Evolutionary conservation across 2,329 filamentous ascomycete species (phyloP).

Genomic region (Conoideocrella luteorostrata): DNA sequence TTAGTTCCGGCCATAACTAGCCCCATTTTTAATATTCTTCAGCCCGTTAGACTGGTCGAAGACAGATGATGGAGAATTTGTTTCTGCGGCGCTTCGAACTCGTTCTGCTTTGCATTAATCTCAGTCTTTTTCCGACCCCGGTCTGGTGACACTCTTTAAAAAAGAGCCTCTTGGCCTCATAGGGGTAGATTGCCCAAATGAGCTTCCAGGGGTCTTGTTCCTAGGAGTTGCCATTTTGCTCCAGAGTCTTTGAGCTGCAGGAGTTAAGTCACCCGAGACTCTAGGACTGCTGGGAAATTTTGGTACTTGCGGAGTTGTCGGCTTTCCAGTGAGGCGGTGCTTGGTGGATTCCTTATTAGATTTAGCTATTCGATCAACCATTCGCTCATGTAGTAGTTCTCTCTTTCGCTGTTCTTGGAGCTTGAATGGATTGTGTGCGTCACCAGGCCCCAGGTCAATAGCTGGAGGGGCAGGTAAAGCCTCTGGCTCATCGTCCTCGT

Average conservation of each 20-base stretch:
- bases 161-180: slow-evolving; percentile 33
- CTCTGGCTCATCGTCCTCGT: slow-evolving; percentile 50
- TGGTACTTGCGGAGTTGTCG: slow-evolving; percentile 56
- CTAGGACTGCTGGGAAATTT: slow-evolving; percentile 62
- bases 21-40: no score
- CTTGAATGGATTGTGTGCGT: slow-evolving; percentile 72
- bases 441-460: slow-evolving; percentile 53
- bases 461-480: slow-evolving; percentile 23
- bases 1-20: no score
- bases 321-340: slow-evolving; percentile 53
- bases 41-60: no score
- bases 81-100: no score
- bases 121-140: slow-evolving; percentile 16
- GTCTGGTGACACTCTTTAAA: slow-evolving; percentile 26
- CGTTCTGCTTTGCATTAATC: no score
- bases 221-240: slow-evolving; percentile 49
- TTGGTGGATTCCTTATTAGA: slow-evolving; percentile 59
- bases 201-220: slow-evolving; percentile 23
- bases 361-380: slow-evolving; percentile 76
- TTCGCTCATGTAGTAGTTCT: slow-evolving; percentile 75
- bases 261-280: slow-evolving; percentile 55
- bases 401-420: slow-evolving; percentile 68
- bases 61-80: no score
- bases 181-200: slow-evolving; percentile 31
- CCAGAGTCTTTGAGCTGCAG: slow-evolving; percentile 65